Evolutionary conservation across 2,329 filamentous ascomycete species (phyloP), one percentile per base, ranked within the genome.

Genomic region (Apiospora malaysiana): DNA sequence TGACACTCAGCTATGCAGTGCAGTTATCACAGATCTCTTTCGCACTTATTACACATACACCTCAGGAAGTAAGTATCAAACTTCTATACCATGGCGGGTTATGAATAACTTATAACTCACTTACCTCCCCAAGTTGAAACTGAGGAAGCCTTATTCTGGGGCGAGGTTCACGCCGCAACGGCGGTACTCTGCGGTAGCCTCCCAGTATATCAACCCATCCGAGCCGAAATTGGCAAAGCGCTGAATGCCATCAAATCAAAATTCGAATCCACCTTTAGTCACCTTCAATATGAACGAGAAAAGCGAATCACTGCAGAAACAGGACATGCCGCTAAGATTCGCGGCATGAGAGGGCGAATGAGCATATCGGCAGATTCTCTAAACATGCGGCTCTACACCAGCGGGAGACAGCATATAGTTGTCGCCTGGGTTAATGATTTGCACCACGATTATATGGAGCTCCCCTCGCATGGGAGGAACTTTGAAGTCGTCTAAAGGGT

Each of bases 1-100:
- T 32, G 32, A 16, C 23, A 27, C 47, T 51, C 2, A 25, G 8
- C 18, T 27, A 10, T 51, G 9, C 42, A n/a, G 69, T 66, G 67
- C 67, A 4, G 49, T 72, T 8, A 49, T 69, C 18, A 72, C 69
- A 8, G 65, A 72, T 68, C 16, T 70, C 3, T 67, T 72, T 46
- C 71, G 71, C 7, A 46, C 68, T 23, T 66, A 45, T 65, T 46
- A 68, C 25, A 70, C 66, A n/a, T 72, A 70, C 12, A 51, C 12
- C 23, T 16, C n/a, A 51, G 23, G 25, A 16, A 23, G 47, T 51
- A 7, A 16, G 47, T 51, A n/a, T 5, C 4, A 3, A 3, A 6
- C 32, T 8, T 10, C 12, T 4, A 3, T 2, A 14, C 5, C 10
- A 27, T 27, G 3, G 7, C 9, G 47, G 1, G n/a, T 9, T 47